These are phyloP conservation scores for Xylaria bambusicola DNA, from an alignment of 495 filamentous ascomycete species.

Conservation along the genomic window DNA sequence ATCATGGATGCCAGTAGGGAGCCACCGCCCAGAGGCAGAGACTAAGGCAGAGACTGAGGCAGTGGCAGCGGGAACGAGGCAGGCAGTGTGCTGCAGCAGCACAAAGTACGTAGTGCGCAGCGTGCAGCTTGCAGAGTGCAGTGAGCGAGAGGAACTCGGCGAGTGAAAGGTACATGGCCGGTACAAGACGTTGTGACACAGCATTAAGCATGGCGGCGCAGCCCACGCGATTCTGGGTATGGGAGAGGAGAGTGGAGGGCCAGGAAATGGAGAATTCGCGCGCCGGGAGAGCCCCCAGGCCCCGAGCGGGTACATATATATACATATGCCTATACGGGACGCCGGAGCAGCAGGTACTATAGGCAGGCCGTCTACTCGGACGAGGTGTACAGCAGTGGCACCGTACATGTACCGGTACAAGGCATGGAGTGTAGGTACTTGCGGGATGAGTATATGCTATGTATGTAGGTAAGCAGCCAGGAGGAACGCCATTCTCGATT, in stretches of 20 bases:
- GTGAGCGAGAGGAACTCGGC: not conserved
- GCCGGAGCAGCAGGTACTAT: too few species aligned
- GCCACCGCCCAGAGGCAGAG: too few species aligned
- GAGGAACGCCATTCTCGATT: slow-evolving; percentile 7
- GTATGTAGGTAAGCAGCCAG: slow-evolving; percentile 18
- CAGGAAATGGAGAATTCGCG: slow-evolving; percentile 12
- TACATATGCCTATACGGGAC: too few species aligned
- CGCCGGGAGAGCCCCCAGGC: not conserved
- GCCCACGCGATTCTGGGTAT: slow-evolving; percentile 19
- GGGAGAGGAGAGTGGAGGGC: slow-evolving; percentile 15
- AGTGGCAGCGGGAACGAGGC: not conserved
- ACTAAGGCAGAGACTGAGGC: too few species aligned
- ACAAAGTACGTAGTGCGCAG: too few species aligned
- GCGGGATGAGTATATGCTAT: not conserved
- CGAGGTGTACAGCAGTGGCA: slow-evolving; percentile 5
- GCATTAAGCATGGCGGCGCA: slow-evolving; percentile 21
- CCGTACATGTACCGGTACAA: slow-evolving; percentile 12
- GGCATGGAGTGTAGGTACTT: not conserved
- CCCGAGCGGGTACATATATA: slow-evolving; percentile 14
- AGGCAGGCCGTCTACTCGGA: not conserved
- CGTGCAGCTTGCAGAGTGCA: not conserved
- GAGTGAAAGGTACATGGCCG: slow-evolving; percentile 14
- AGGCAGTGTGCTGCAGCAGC: not conserved
- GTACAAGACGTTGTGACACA: slow-evolving; percentile 21
- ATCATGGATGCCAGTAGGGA: too few species aligned